These are phyloP conservation scores for Fomitopsis schrenkii DNA, from an alignment of 1,284 basidiomycete genomes.

Conservation along the genomic window DNA sequence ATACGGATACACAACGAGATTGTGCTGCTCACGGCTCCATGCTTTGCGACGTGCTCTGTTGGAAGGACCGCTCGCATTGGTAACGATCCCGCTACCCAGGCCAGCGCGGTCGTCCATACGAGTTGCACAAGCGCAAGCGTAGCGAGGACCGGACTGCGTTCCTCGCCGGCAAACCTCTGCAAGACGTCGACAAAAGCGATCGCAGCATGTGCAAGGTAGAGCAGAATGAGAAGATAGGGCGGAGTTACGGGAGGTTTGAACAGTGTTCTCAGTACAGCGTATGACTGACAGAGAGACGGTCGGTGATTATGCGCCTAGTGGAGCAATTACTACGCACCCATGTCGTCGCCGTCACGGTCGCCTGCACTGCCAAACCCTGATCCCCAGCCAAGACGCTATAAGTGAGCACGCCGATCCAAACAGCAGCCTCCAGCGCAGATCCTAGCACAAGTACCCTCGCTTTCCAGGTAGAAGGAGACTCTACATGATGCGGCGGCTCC, in stretches of 20 bases:
- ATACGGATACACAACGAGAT: not conserved
- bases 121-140: conserved; percentile 30
- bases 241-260: conserved; percentile 43
- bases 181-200: conserved; percentile 33
- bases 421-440: conserved; percentile 30
- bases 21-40: conserved; percentile 37
- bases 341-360: conserved; percentile 17
- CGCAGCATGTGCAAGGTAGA: conserved; percentile 34
- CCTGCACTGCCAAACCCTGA: conserved; percentile 10
- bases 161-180: conserved; percentile 20
- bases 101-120: conserved; percentile 33
- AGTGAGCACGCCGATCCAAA: conserved; percentile 30
- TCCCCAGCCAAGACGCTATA: conserved; percentile 28
- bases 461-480: conserved; percentile 28
- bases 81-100: conserved; percentile 49
- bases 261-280: conserved; percentile 36
- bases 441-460: conserved; percentile 32
- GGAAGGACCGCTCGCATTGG: conserved; percentile 44
- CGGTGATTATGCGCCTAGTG: not conserved
- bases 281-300: conserved; percentile 30
- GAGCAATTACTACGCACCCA: conserved; percentile 20
- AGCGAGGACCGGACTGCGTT: conserved; percentile 10
- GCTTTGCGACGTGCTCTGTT: conserved; percentile 42
- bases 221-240: conserved; percentile 47
- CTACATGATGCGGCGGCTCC: conserved; percentile 30